Base-by-base conservation (phyloP, 2,329 filamentous ascomycete species). In the Ascochyta viciae-villosae region DNA sequence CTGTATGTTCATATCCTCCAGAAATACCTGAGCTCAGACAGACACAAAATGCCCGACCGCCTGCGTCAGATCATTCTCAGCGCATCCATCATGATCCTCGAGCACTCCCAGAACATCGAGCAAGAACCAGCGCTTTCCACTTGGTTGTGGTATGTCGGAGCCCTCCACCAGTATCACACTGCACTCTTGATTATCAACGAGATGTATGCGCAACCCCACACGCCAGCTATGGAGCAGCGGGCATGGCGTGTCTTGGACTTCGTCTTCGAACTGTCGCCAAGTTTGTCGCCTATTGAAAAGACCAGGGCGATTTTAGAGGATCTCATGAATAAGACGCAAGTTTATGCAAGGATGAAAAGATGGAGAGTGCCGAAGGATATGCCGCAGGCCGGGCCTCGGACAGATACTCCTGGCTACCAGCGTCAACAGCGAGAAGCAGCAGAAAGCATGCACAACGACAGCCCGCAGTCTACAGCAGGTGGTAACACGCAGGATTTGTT, bases 211-310 rank as follows among this genome's bases (percentile, higher is more conserved):
- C 80, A 82, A 37, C 84, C 86, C 0, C 76, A 82, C 49, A 79
- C 82, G 43, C 80, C 80, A 46, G 80, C 78, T 46, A 82, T 89
- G 57, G 85, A 86, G 2, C 81, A 84, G 23, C 83, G 89, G 8
- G 89, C 91, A 54, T 91, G 89, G 89, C 77, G 79, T 31, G 89
- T 87, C 64, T 77, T 91, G 24, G 88, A 92, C 68, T 92, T 87
- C 68, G 86, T 90, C 23, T 92, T 91, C 69, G 83, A 86, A 46
- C 77, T 87, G 26, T 82, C 88, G 29, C 69, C 80, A 5, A 72
- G 79, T 31, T 71, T 84, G 38, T 73, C 81, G 12, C 81, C 81
- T 3, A 78, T 81, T 16, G 78, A 84, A 39, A 91, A 91, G 70
- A 83, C 81, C 10, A 76, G 84, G 27, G 79, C 81, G 19, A 82